phyloP scores from a whole-genome alignment of 129 eudicot genomes.

The Tagetes patula region DNA sequence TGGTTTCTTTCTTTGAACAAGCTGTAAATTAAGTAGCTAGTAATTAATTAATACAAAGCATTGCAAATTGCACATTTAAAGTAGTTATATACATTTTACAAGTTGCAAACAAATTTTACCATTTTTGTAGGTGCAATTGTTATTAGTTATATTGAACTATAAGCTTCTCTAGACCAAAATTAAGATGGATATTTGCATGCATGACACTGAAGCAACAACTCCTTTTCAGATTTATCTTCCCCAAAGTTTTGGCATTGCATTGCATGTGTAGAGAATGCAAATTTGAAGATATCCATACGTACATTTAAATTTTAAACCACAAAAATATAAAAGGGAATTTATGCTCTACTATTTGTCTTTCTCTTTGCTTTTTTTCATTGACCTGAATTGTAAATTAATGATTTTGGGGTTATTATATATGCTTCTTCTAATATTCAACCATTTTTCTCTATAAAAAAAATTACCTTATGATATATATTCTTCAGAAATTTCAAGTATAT shows the following conservation, averaged over 20 bases:
- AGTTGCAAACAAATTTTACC: background rate
- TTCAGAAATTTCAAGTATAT: too few species aligned
- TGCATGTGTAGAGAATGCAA: slow-evolving; percentile 36
- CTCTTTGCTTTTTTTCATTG: slow-evolving; percentile 32
- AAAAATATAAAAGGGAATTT: slow-evolving; percentile 32
- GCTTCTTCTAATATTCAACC: background rate
- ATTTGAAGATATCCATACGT: slow-evolving; percentile 34
- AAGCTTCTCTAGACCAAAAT: slow-evolving; percentile 23
- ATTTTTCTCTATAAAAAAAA: background rate
- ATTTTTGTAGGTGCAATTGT: background rate
- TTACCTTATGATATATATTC: too few species aligned
- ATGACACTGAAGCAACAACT: slow-evolving; percentile 34
- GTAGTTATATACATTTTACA: background rate
- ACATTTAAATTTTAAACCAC: background rate
- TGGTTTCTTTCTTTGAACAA: background rate
- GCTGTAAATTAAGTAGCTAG: background rate
- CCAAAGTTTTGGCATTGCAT: slow-evolving; percentile 44
- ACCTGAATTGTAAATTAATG: slow-evolving; percentile 17
- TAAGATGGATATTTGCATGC: slow-evolving; percentile 35
- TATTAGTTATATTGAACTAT: too few species aligned
- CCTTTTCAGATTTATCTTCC: slow-evolving; percentile 45
- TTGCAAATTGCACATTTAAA: too few species aligned
- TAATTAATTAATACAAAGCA: background rate
- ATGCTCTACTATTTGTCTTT: slow-evolving; percentile 40
- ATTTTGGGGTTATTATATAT: background rate